Evolutionary conservation across 2,329 filamentous ascomycete species (phyloP).

Genomic region (Fusarium sp.): DNA sequence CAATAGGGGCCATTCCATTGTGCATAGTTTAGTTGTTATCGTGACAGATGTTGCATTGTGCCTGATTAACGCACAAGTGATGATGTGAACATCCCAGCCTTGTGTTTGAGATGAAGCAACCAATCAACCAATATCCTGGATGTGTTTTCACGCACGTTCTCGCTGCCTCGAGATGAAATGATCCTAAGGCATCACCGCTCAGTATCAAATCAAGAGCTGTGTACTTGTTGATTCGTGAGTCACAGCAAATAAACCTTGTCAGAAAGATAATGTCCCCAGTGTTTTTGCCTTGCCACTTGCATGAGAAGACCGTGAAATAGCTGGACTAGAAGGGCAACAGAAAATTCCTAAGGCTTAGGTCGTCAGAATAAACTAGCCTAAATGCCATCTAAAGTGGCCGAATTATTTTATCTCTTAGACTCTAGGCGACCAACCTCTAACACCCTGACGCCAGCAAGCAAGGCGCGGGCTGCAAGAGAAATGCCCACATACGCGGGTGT

Average conservation of each 20-base stretch:
- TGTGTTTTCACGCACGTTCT: conserved; percentile 3
- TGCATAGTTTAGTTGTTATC: conserved; percentile 5
- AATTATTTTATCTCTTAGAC: not conserved
- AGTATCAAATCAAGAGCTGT: conserved; percentile 6
- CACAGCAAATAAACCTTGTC: conserved; percentile 31
- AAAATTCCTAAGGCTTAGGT: not conserved
- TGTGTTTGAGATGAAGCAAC: conserved; percentile 8
- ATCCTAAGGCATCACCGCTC: conserved; percentile 23
- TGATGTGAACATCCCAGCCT: conserved; percentile 11
- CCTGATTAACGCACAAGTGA: conserved; percentile 37
- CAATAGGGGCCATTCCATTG: not conserved
- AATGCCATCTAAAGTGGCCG: not conserved
- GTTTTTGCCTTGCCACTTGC: conserved; percentile 36
- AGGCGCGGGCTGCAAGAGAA: conserved; percentile 14
- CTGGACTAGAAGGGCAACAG: not conserved
- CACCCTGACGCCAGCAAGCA: conserved; percentile 11
- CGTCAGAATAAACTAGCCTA: not conserved
- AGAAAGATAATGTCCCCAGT: conserved; percentile 9
- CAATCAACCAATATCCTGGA: conserved; percentile 9
- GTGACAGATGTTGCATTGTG: conserved; percentile 30
- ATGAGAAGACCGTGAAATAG: conserved; percentile 25
- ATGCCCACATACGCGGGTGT: conserved; percentile 28
- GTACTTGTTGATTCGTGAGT: conserved; percentile 27
- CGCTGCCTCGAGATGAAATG: conserved; percentile 17
- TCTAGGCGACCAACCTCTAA: not conserved